Base-by-base conservation (phyloP, 306 rosid genomes). In the Clitoria ternatea region DNA sequence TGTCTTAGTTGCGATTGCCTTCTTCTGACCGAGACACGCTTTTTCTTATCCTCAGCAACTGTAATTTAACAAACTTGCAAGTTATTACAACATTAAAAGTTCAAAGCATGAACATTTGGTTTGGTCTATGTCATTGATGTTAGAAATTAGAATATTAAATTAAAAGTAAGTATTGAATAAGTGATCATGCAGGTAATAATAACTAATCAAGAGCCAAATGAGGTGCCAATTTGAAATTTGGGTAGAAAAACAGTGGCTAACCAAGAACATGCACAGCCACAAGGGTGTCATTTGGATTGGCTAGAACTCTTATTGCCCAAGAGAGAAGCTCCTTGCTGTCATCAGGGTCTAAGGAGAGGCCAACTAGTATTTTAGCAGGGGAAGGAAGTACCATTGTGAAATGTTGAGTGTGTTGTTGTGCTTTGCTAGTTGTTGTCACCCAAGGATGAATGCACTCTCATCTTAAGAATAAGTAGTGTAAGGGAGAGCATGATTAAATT, bases 191-290 rank as follows among this genome's bases (percentile, higher is more conserved):
- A 22, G 13, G 17, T 23, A 40, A 19, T 19, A 39, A 22, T 17
- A 7, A 49, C 32, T 61, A 22, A 72, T 39, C 14, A 44, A 59
- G 27, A 40, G 55, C 30, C 3, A 17, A 40, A 19, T 55, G 18
- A 32, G 27, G 1, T 12, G 27, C 24, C 13, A 15, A 20, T 1
- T 37, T 49, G 39, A 19, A 49, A 14, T 52, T 8, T 24, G 15
- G 63, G 27, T 32, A 69, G 73, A 50, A 24, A 42, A 0, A 26
- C 14, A 52, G 47, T 23, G 65, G 81, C 91, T 81, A 61, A 94
- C 98, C 97, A 72, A 94, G 94, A 74, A 90, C 84, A 81, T 90
- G 96, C 19, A 88, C 66, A 4, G 96, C 98, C 30, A 83, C 87
- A 78, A 94, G 87, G 83, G 57, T 69, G 77, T 94, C 98, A 67